Evolutionary conservation across 2,329 filamentous ascomycete genomes (phyloP), one percentile per base, ranked within the genome.

Genomic region (Colletotrichum caudatum): DNA sequence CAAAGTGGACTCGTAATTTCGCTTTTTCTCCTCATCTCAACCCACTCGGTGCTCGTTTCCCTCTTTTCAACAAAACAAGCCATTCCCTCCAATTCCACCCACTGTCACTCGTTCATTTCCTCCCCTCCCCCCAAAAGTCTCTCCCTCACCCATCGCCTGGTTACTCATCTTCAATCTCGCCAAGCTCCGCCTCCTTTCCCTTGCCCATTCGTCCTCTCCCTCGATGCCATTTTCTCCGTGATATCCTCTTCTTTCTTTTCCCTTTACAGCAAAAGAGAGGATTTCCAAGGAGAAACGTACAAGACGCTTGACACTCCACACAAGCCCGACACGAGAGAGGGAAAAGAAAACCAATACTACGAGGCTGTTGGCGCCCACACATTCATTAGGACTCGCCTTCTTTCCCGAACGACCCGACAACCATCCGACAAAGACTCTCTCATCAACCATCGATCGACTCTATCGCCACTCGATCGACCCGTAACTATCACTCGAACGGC

Each of bases 21-120:
- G 72, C 72, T 73, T 72, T 73, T 62, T 56, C 64, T 73, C 69
- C 69, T 73, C 72, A 73, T 74, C 73, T 73, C 76, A 76, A 74
- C 76, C 74, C 67, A 75, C 76, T 74, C 73, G 71, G 73, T 76
- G 72, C 68, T 72, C 66, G 68, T 74, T 74, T 75, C 76, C 77
- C 77, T 77, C 78, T 80, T 80, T 82, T 80, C 80, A 81, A 81
- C 79, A 82, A 82, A 81, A 81, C 79, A 73, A 79, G 76, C 76
- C 79, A 76, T 78, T 81, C 78, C 78, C 78, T 80, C 78, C 71
- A 73, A 72, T 68, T 73, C 62, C 78, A 75, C 78, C 75, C 65
- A 68, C 70, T 73, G 74, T 75, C 74, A 74, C 78, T 82, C 80
- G 80, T 82, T 83, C 65, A 82, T 81, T 82, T 81, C 76, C 78